phyloP scores from a whole-genome alignment of 2,329 filamentous ascomycete species.

The Epichloe sp. region DNA sequence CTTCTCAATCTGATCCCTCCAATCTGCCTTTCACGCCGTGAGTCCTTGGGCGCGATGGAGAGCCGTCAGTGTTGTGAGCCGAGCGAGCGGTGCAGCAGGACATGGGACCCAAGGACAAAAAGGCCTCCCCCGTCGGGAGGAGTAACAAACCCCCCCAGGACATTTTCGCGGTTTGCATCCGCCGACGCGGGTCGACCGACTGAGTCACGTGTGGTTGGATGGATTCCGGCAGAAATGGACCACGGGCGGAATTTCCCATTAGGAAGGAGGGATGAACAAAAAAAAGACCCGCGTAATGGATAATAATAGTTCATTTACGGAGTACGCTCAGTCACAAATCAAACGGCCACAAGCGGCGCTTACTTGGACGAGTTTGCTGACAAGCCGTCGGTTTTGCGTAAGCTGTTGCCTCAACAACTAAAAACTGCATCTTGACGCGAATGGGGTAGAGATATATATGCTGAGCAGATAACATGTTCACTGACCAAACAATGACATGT shows the following conservation, averaged over 20 bases:
- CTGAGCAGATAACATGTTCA: no score
- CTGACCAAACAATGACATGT: no score
- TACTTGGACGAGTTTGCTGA: no score
- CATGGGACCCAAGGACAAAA: background rate
- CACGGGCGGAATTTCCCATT: background rate
- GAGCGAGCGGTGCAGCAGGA: background rate
- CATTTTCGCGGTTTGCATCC: background rate
- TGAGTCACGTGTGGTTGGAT: constrained; percentile 1
- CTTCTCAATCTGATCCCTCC: background rate
- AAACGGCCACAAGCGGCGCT: no score
- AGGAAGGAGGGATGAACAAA: background rate
- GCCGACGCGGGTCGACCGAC: background rate
- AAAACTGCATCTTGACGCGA: no score
- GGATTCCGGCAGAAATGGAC: background rate
- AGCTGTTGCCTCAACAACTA: no score
- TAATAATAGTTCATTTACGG: no score
- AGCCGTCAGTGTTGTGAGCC: background rate
- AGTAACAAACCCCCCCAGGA: background rate
- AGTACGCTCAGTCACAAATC: no score
- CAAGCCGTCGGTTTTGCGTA: no score
- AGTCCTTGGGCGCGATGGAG: background rate
- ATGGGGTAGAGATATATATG: no score
- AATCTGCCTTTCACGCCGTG: background rate
- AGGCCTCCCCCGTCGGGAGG: background rate
- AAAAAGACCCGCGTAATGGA: no score